These are phyloP conservation scores for Vigna radiata DNA, from an alignment of 306 rosid species.

Conservation along the genomic window DNA sequence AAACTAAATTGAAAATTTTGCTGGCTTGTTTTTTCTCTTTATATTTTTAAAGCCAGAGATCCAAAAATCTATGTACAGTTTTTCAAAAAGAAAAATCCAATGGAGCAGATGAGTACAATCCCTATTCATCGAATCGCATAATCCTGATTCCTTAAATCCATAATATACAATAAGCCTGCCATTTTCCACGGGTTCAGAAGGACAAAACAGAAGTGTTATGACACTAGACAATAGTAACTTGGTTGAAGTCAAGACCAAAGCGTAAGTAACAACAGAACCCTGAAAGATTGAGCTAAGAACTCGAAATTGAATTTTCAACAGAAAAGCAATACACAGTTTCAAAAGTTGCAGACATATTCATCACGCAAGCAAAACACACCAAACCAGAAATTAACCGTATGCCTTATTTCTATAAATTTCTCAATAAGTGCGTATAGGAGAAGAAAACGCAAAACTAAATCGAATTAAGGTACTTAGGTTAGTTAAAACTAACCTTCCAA, in stretches of 20 bases:
- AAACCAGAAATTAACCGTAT: background rate
- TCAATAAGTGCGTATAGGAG: no score
- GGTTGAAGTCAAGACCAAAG: background rate
- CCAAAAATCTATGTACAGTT: no score
- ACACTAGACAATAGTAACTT: background rate
- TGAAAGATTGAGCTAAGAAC: background rate
- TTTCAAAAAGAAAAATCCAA: background rate
- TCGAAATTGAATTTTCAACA: conserved; percentile 3
- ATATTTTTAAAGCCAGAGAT: background rate
- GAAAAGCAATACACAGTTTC: background rate
- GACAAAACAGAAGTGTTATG: background rate
- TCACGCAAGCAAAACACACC: background rate
- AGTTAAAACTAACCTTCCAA: no score
- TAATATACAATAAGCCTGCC: background rate
- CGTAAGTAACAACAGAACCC: background rate
- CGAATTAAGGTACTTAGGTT: no score
- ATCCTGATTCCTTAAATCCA: background rate
- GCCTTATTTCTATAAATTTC: background rate
- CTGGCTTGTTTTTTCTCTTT: background rate
- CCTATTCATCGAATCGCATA: background rate
- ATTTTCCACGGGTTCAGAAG: background rate
- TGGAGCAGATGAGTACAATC: conserved; percentile 5
- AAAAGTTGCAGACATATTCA: background rate
- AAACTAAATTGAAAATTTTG: background rate
- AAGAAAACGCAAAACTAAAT: no score